Evolutionary conservation across 768 basidiomycete genomes (phyloP), one percentile per base, ranked within the genome.

Genomic region (Phlebiopsis flavidoalba): DNA sequence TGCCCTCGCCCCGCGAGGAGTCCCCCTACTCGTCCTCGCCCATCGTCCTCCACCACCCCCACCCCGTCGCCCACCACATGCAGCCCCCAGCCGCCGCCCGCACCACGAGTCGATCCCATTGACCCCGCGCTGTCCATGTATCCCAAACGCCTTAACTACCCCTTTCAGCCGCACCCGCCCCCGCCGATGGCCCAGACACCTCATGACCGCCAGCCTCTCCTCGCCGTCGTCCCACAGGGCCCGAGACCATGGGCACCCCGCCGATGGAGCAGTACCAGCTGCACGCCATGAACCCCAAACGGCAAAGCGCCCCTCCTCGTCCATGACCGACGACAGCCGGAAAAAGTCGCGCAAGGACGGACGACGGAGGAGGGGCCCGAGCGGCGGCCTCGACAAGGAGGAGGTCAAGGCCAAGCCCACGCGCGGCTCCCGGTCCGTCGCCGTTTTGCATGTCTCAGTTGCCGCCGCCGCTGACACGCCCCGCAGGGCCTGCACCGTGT

Each of bases 401-500:
- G 67, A 87, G 19, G 86, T 87, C 59, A 93, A 93, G 71, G 79
- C 86, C n/a, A 94, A 94, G 75, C 82, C 91, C 0, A 93, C 92
- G 2, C 78, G 92, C 17, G 92, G 92, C n/a, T 90, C 91, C 53
- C 80, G 91, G 91, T 92, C 60, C 59, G 79, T 72, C 10, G 14
- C 54, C 63, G 49, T 56, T 52, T 46, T 57, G 52, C 40, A 45
- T 15, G n/a, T n/a, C n/a, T n/a, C n/a, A 3, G 33, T 36, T 54
- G 31, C 58, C 48, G n/a, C n/a, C 59, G 7, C 37, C 58, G 55
- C 24, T 71, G 53, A 71, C 60, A 26, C 50, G 31, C 50, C 48
- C 49, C 56, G 12, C 67, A 94, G 94, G 50, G 95, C 94, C 0
- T 97, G 94, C 64, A 93, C 91, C 0, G 91, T 95, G 11, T 96